phyloP scores from a whole-genome alignment of 345 rosid genomes.

The Camelina hispida region DNA sequence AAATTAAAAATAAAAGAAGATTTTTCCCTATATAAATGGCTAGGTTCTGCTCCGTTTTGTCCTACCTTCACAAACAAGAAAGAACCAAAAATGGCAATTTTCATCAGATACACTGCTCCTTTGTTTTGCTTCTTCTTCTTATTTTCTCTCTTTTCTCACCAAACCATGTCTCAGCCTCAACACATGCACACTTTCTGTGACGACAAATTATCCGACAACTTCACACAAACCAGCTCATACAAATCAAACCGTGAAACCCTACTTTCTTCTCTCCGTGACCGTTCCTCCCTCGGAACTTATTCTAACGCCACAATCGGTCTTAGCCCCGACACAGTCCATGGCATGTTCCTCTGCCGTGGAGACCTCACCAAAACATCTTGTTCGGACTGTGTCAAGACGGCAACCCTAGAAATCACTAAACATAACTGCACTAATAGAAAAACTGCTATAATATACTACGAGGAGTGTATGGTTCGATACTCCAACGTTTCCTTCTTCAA shows the following conservation, averaged over 20 bases:
- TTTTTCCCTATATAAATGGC: background rate
- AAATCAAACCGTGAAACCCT: conserved; percentile 22
- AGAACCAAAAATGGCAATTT: background rate
- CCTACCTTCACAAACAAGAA: conserved; percentile 1
- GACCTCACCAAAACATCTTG: conserved; percentile 41
- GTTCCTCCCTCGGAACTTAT: conserved; percentile 29
- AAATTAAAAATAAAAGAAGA: background rate
- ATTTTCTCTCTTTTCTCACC: conserved; percentile 9
- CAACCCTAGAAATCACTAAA: background rate
- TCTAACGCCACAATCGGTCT: conserved; percentile 29
- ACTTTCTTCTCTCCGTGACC: conserved; percentile 3
- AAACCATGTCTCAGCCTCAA: conserved; percentile 30
- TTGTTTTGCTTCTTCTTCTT: background rate
- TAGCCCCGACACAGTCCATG: conserved; percentile 32
- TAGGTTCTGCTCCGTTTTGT: background rate
- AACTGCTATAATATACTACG: conserved; percentile 37
- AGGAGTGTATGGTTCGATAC: conserved; percentile 52
- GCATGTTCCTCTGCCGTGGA: conserved; percentile 51
- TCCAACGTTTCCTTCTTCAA: conserved; percentile 28
- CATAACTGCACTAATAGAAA: conserved; percentile 31
- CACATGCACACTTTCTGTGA: conserved; percentile 4
- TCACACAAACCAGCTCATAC: conserved; percentile 32
- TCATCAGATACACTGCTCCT: background rate
- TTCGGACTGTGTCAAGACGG: conserved; percentile 42
- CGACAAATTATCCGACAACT: conserved; percentile 7